Base-by-base conservation (phyloP, 1,139 yeast species). In the Blastobotrys buckinghamii region DNA sequence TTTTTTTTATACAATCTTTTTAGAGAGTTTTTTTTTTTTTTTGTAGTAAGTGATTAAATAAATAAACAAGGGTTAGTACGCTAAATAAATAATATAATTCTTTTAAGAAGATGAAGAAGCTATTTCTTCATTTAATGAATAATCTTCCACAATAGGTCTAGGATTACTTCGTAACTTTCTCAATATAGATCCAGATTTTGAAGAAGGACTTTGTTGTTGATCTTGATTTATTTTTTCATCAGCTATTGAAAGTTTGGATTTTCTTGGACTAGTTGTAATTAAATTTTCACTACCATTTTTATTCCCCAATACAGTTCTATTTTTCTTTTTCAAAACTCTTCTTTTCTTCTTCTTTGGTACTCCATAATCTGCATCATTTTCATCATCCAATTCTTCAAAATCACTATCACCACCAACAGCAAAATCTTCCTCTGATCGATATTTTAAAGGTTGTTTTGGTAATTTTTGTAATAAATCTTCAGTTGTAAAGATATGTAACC, bases 401-500 rank as follows among this genome's bases (percentile, higher is more conserved):
- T 26, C 34, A n/a, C 15, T 13, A 2, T 12, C 20, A 6, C 33
- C 36, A 12, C 16, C 42, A 6, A n/a, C 42, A 3, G 30, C 42
- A 13, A 3, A 15, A 3, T 17, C 30, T 6, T 16, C 40, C 6
- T 37, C 42, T 27, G 33, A 44, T 34, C 6, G 12, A 10, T 6
- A 36, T 15, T 38, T 20, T 4, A 8, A 15, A 16, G 38, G 30
- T 17, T 38, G 38, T 35, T 40, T 40, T 2, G 50, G 51, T 47
- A 45, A 46, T 9, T 51, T 51, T 27, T 40, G 42, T 17, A 48
- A 12, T 19, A 48, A 38, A 29, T 50, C 49, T n/a, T 47, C 40
- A 7, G 38, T 19, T 4, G 46, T 24, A 15, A 37, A 43, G 4
- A 42, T 42, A 29, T 33, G 32, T 7, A 42, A 40, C 15, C 48